phyloP scores from a whole-genome alignment of 2,329 filamentous ascomycete genomes.

The Didymella exigua region DNA sequence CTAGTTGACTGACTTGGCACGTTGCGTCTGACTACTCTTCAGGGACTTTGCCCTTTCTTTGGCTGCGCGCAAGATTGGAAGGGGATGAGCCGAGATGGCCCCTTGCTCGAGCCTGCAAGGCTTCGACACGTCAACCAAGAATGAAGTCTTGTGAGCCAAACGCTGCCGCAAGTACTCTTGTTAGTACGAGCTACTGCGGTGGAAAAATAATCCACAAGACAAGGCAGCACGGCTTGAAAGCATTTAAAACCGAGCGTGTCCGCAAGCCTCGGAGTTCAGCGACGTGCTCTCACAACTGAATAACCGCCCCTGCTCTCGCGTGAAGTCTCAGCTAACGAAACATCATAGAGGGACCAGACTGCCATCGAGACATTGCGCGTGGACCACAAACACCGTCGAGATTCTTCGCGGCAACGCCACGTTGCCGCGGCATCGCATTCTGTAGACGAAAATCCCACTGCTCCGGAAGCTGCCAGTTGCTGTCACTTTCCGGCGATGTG shows the following conservation, averaged over 20 bases:
- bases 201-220: too few relatives aligned
- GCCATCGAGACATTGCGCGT: not conserved
- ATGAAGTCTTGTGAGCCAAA: not conserved
- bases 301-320: not conserved
- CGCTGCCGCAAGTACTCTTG: not conserved
- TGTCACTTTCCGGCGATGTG: not conserved
- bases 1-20: not conserved
- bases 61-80: not conserved
- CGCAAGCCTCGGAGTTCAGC: not conserved
- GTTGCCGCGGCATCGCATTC: constrained; percentile 2
- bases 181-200: not conserved
- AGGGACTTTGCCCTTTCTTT: not conserved
- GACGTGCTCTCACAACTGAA: not conserved
- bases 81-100: not conserved
- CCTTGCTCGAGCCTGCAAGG: not conserved
- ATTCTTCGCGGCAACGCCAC: constrained; percentile 1
- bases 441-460: constrained; percentile 1
- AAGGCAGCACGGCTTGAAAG: not conserved
- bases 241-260: too few relatives aligned
- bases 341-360: not conserved
- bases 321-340: not conserved
- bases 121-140: not conserved
- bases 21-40: not conserved
- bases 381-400: not conserved
- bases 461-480: not conserved